A percentile compares a stretch with the other conserved stretches of the same genome.
Conservation (phyloP, 257 asterid genomes). For the Solanum peruvianum region DNA sequence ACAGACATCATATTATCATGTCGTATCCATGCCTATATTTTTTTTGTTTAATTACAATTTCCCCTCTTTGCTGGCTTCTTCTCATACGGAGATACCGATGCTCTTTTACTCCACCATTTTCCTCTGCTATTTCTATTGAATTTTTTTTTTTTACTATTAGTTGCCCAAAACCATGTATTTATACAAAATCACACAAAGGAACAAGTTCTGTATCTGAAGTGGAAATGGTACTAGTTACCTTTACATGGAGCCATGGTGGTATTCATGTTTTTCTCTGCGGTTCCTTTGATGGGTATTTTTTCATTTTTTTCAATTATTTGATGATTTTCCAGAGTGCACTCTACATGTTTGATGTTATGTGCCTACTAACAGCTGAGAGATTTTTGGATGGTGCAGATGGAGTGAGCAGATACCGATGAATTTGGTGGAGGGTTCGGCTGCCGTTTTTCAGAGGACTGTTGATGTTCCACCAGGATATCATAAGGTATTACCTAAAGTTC, state of each 20-base stretch:
- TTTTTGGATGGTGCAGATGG: constrained; percentile 39
- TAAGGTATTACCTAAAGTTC: constrained; percentile 22
- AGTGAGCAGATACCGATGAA: constrained; percentile 33
- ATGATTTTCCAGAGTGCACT: neutral
- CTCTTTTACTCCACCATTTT: neutral
- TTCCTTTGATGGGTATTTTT: constrained; percentile 52
- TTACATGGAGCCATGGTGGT: constrained; percentile 72
- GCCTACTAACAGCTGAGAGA: neutral
- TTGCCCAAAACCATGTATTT: neutral
- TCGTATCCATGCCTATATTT: neutral
- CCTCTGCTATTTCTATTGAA: neutral
- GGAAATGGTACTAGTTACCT: constrained; percentile 45
- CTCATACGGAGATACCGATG: neutral
- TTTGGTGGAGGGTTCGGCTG: constrained; percentile 39
- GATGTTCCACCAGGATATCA: constrained; percentile 64
- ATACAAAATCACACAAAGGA: neutral
- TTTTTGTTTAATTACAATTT: neutral
- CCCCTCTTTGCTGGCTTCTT: neutral
- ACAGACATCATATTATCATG: neutral
- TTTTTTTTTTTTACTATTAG: neutral
- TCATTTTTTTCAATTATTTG: neutral
- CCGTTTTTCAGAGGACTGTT: constrained; percentile 34
- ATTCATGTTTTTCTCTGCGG: constrained; percentile 37
- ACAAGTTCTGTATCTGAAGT: constrained; percentile 1
- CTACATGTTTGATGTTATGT: neutral